Conservation (phyloP, 139 green algal species). For the Volvox reticuliferus region DNA sequence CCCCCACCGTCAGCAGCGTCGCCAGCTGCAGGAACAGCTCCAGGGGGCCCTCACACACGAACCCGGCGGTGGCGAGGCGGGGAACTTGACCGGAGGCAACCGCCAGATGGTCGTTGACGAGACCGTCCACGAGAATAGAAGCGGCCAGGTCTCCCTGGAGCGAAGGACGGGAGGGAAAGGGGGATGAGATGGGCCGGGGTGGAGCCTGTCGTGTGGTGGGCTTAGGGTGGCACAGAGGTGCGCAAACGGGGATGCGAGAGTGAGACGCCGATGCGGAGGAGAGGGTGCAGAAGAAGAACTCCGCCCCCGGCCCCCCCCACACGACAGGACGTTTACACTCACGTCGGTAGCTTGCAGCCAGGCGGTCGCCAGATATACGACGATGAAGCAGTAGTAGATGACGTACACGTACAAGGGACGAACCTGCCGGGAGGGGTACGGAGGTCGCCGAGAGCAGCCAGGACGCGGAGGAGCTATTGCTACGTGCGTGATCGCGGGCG, state of each 20-base stretch:
- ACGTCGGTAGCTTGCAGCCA: slow-evolving; percentile 26
- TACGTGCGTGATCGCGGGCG: too few species aligned
- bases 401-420: slow-evolving; percentile 38
- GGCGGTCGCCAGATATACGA: slow-evolving; percentile 24
- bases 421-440: background rate
- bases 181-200: background rate
- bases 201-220: background rate
- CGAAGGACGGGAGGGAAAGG: background rate
- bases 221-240: background rate
- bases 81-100: slow-evolving; percentile 15
- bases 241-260: background rate
- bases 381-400: slow-evolving; percentile 48
- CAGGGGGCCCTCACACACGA: slow-evolving; percentile 16
- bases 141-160: slow-evolving; percentile 29
- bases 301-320: too few species aligned
- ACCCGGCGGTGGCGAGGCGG: slow-evolving; percentile 28
- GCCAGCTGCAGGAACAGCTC: slow-evolving; percentile 39
- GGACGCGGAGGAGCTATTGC: too few species aligned
- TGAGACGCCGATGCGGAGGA: background rate
- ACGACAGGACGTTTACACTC: background rate
- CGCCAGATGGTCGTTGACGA: slow-evolving; percentile 46
- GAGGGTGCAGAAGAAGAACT: too few species aligned
- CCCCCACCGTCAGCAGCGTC: slow-evolving; percentile 30
- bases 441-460: background rate
- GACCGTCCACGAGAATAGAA: background rate